Conservation (phyloP, 352 stramenopile species). For the Phytophthora pisi region DNA sequence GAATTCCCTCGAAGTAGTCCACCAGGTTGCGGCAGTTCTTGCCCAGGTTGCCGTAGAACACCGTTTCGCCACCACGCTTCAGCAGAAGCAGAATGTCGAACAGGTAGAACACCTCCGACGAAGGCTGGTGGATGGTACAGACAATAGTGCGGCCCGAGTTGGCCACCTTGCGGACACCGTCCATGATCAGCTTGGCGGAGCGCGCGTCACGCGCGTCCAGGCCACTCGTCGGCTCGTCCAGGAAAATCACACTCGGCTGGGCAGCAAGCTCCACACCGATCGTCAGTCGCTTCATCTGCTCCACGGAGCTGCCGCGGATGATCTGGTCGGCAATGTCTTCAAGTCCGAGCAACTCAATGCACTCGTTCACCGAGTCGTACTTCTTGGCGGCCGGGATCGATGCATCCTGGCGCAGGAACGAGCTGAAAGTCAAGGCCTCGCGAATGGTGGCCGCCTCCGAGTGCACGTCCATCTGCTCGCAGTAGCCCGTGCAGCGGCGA, state of each 20-base stretch:
- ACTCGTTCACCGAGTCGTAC: conserved; percentile 33
- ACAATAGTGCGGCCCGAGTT: too few species aligned
- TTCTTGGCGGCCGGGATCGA: too few species aligned
- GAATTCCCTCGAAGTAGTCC: conserved; percentile 40
- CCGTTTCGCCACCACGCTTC: too few species aligned
- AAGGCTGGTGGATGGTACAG: too few species aligned
- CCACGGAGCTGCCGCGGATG: conserved; percentile 31
- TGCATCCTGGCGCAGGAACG: conserved; percentile 57
- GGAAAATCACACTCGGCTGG: conserved; percentile 24
- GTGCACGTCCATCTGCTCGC: conserved; percentile 89
- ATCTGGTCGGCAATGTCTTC: conserved; percentile 40
- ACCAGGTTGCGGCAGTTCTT: conserved; percentile 30
- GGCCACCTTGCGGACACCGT: too few species aligned
- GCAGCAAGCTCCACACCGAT: conserved; percentile 78
- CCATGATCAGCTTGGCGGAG: too few species aligned
- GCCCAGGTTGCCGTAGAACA: conserved; percentile 25
- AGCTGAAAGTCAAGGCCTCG: conserved; percentile 86
- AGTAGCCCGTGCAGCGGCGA: conserved; percentile 56
- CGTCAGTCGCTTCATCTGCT: conserved; percentile 31
- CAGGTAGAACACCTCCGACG: too few species aligned
- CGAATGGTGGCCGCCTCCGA: conserved; percentile 59
- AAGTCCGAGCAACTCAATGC: conserved; percentile 26
- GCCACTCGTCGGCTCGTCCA: too few species aligned
- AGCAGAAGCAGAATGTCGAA: too few species aligned
- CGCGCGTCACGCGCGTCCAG: too few species aligned